These are phyloP conservation scores for Coniochaeta ligniaria DNA, from an alignment of 2,329 filamentous ascomycete species.

Conservation along the genomic window DNA sequence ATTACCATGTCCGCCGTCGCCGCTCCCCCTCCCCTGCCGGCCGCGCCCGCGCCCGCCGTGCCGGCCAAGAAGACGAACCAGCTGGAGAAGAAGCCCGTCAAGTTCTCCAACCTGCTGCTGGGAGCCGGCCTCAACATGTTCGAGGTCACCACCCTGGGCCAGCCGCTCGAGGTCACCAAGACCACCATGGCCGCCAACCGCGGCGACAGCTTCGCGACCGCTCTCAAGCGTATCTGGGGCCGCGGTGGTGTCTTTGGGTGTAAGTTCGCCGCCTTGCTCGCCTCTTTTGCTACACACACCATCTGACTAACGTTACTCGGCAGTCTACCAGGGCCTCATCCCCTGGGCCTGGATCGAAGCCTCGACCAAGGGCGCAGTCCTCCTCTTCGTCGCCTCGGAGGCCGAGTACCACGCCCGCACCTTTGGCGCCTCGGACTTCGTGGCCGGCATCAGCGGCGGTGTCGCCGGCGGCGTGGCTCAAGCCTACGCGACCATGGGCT, in stretches of 20 bases:
- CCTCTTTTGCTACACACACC: conserved; percentile 13
- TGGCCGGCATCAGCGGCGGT: conserved; percentile 82
- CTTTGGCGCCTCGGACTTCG: conserved; percentile 79
- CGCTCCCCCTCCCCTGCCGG: conserved; percentile 41
- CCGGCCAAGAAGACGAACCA: conserved; percentile 21
- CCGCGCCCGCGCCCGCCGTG: conserved; percentile 30
- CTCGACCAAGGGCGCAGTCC: conserved; percentile 97
- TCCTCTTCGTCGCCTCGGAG: conserved; percentile 98
- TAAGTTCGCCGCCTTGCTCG: conserved; percentile 40
- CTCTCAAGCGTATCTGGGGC: conserved; percentile 83
- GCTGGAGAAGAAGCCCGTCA: conserved; percentile 98
- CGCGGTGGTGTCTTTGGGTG: conserved; percentile 91
- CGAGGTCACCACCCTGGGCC: conserved; percentile 62
- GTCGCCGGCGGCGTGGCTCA: conserved; percentile 93
- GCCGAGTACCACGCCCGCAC: conserved; percentile 89
- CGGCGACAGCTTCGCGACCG: conserved; percentile 73
- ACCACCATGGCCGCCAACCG: conserved; percentile 99
- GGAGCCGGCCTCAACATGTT: conserved; percentile 94
- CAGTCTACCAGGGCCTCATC: conserved; percentile 99
- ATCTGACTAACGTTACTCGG: conserved; percentile 3
- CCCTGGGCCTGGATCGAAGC: conserved; percentile 99
- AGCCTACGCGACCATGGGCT: conserved; percentile 99
- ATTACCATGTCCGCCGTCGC: conserved; percentile 52
- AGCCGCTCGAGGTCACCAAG: conserved; percentile 98
- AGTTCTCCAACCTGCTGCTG: conserved; percentile 97